Conservation (phyloP, 2,329 filamentous ascomycete genomes). For the Septoria petroselini region DNA sequence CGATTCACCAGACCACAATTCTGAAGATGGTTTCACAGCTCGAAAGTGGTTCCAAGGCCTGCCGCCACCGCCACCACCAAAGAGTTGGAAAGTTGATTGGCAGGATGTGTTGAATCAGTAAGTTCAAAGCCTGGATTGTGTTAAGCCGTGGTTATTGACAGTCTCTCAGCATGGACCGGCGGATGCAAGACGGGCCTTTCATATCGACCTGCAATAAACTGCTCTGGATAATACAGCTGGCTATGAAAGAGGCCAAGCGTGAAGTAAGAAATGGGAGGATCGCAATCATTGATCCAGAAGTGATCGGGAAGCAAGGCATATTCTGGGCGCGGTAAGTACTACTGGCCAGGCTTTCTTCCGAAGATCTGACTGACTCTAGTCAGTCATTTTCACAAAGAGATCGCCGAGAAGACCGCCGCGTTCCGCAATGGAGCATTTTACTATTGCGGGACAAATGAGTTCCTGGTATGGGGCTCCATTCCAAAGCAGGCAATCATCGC, state of each 20-base stretch:
- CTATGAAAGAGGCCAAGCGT: conserved; percentile 9
- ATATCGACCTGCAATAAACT: conserved; percentile 19
- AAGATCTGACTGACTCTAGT: not conserved
- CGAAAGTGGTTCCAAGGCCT: not conserved
- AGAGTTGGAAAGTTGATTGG: not conserved
- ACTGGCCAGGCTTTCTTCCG: not conserved
- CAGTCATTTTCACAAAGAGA: conserved; percentile 9
- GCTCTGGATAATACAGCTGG: conserved; percentile 17
- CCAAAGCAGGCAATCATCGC: conserved; percentile 16
- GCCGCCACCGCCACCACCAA: not conserved
- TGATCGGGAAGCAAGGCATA: conserved; percentile 8
- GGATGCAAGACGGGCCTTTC: conserved; percentile 11
- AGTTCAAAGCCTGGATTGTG: not conserved
- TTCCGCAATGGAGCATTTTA: conserved; percentile 10
- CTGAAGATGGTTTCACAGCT: not conserved
- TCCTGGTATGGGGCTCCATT: conserved; percentile 19
- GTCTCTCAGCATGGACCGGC: not conserved
- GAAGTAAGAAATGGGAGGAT: conserved; percentile 12
- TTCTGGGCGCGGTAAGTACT: conserved; percentile 9
- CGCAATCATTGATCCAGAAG: conserved; percentile 16
- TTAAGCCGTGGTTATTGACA: not conserved
- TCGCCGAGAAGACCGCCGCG: not conserved
- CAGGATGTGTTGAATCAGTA: conserved; percentile 5
- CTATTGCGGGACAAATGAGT: conserved; percentile 20
- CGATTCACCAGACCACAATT: not conserved